phyloP scores from a whole-genome alignment of 257 asterid genomes.

The Catharanthus roseus region DNA sequence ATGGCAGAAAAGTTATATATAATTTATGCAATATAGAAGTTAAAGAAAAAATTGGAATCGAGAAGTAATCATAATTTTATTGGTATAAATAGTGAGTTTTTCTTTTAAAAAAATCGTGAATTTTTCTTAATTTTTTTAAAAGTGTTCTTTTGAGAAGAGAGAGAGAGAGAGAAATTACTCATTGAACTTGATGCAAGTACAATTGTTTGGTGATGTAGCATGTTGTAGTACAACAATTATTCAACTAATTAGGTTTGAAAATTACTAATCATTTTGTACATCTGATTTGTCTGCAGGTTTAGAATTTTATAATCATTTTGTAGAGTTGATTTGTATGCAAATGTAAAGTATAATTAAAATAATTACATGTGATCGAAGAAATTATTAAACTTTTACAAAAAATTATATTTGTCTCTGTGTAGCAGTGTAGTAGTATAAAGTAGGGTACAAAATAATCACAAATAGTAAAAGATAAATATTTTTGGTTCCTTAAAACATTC shows the following conservation, averaged over 20 bases:
- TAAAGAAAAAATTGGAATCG: too few species aligned
- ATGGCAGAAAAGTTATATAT: too few species aligned
- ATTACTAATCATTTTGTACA: neutral
- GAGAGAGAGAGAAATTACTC: neutral
- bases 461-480: neutral
- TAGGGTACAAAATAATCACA: slow-evolving; percentile 5
- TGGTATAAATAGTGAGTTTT: too few species aligned
- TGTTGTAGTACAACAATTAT: slow-evolving; percentile 5
- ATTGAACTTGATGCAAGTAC: neutral
- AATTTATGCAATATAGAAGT: too few species aligned
- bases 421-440: neutral
- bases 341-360: neutral
- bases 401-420: neutral
- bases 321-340: neutral
- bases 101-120: too few species aligned
- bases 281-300: neutral
- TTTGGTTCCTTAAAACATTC: neutral
- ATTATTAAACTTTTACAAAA: neutral
- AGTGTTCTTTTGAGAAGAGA: neutral
- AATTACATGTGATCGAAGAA: neutral
- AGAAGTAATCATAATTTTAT: too few species aligned
- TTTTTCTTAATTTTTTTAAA: neutral
- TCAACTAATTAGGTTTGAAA: slow-evolving; percentile 3
- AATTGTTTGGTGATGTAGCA: neutral
- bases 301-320: neutral